Evolutionary conservation across 148 eudicot species (phyloP).

Genomic region (Arctostaphylos glauca): DNA sequence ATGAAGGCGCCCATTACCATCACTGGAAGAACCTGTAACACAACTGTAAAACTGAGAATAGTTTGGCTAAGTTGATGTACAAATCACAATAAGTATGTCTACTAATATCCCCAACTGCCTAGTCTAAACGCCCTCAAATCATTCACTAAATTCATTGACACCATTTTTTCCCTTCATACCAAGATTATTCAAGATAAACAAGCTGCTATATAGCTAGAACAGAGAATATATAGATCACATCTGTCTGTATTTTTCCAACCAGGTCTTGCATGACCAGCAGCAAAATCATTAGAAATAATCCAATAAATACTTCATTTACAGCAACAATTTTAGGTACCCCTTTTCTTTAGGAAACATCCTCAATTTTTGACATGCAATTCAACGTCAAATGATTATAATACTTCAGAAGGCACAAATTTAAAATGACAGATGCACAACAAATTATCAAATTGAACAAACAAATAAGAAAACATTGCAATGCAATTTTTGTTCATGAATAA

Average conservation of each 20-base stretch:
- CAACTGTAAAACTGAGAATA: neutral
- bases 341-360: neutral
- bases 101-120: neutral
- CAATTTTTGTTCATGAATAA: neutral
- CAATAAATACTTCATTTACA: neutral
- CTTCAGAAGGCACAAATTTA: neutral
- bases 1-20: conserved; percentile 98
- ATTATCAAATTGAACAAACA: conserved; percentile 2
- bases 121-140: neutral
- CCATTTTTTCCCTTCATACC: neutral
- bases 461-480: neutral
- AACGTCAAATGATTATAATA: neutral
- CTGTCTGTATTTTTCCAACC: neutral
- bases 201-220: neutral
- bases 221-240: neutral
- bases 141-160: neutral
- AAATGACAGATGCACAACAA: neutral
- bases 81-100: neutral
- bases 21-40: conserved; percentile 77
- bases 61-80: neutral
- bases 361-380: neutral
- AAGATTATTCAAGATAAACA: neutral
- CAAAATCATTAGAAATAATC: neutral
- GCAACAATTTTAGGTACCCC: neutral
- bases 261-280: neutral